Base-by-base conservation (phyloP, 305 asterid species). In the Solanum hybrid region DNA sequence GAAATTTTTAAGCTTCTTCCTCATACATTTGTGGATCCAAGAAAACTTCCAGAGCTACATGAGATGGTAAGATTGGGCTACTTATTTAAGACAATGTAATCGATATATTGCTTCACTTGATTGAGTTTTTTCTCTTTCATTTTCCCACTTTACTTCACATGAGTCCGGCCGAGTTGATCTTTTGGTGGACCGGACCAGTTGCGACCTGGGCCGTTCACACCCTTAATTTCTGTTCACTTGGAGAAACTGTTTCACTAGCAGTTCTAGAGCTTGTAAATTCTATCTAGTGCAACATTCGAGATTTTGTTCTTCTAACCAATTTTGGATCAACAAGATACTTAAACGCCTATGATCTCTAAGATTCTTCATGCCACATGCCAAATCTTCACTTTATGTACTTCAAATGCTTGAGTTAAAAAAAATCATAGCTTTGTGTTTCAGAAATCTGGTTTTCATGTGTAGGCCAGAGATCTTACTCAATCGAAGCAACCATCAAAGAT, bases 1-100 rank as follows among this genome's bases (percentile, higher is more conserved):
- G 99, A 96, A 91, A 95, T 96, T 45, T 97, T 97, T 89, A 96
- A 96, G 93, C 99, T 96, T 92, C 98, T 97, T 87, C 99, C 99
- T 90, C 99, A 96, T 92, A 91, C 95, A 81, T 95, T 94, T 86
- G 95, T 96, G 92, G 95, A 96, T 76, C 95, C 98, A 88, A 92
- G 94, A 91, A 89, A 70, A 90, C 99, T 97, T 90, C 93, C 98
- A 36, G 96, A 92, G 92, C 94, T 97, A 87, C 93, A 92, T 92
- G 94, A 92, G 91, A 91, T 5, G 96, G 98, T 96, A 93, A 91
- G 90, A 45, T 88, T 68, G 39, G 26, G 72, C 83, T 83, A 29
- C 70, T 45, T 78, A 22, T 57, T 29, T 79, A 79, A 41, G 65
- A 79, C 24, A 33, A 29, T 89, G 76, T 38, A 89, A 39, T 31